A percentile compares a stretch with the other conserved stretches of the same genome.
Conservation (phyloP, 2,329 filamentous ascomycete species). For the Tolypocladium amazonense region DNA sequence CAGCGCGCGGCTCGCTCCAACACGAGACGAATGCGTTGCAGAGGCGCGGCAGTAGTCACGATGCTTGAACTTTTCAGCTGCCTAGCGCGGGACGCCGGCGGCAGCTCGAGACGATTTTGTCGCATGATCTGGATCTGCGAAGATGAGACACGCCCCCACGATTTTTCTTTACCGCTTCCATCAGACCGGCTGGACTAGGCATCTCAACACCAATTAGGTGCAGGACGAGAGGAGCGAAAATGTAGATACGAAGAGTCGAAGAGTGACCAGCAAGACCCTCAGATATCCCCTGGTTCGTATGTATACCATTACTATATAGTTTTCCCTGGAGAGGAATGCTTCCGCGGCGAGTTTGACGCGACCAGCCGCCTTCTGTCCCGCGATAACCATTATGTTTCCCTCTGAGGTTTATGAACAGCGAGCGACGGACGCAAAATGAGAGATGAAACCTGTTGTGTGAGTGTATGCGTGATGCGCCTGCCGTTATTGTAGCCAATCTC, state of each 20-base stretch:
- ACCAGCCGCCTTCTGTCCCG: not conserved
- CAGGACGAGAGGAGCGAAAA: not conserved
- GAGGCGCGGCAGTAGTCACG: not conserved
- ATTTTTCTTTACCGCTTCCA: not conserved
- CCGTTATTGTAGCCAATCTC: conserved; percentile 21
- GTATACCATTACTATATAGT: not conserved
- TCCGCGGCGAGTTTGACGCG: not conserved
- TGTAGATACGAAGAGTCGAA: not conserved
- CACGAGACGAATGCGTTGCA: not conserved
- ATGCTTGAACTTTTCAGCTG: not conserved
- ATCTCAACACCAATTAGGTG: not conserved
- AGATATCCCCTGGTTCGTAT: not conserved
- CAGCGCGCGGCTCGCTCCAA: not conserved
- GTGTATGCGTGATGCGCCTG: conserved; percentile 10
- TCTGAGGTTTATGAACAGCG: not conserved
- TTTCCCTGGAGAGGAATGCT: not conserved
- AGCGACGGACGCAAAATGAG: conserved; percentile 5
- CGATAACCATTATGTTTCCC: not conserved
- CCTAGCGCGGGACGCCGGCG: not conserved
- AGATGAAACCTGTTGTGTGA: not conserved
- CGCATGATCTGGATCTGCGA: not conserved
- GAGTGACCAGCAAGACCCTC: not conserved
- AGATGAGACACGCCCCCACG: not conserved
- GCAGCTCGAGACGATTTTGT: not conserved
- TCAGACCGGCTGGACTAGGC: not conserved